Evolutionary conservation across 805 yeast genomes (phyloP).

Genomic region (Ogataea wickerhamii): DNA sequence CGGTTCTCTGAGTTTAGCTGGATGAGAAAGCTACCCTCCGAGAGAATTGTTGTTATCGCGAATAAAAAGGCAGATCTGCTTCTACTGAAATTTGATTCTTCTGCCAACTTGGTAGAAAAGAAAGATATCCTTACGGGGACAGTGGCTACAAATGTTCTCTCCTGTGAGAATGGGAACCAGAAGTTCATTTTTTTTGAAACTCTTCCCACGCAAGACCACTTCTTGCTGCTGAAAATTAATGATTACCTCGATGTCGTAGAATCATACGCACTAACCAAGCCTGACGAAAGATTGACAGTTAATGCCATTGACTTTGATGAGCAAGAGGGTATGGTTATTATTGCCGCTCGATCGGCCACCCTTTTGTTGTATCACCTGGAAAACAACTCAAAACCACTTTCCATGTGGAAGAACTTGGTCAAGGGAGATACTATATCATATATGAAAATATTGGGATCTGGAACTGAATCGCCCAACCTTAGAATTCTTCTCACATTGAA

Average conservation of each 20-base stretch:
- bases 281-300: conserved; percentile 44
- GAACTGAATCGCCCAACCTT: conserved; percentile 7
- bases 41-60: conserved; percentile 25
- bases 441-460: conserved; percentile 37
- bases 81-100: conserved; percentile 38
- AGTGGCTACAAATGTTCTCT: conserved; percentile 45
- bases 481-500: conserved; percentile 49
- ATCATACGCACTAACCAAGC: conserved; percentile 20
- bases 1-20: conserved; percentile 27
- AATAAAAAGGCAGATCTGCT: conserved; percentile 41
- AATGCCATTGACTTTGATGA: conserved; percentile 51
- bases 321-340: conserved; percentile 39
- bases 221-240: conserved; percentile 40
- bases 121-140: conserved; percentile 12
- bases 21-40: conserved; percentile 21
- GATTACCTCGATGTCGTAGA: conserved; percentile 23
- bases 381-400: conserved; percentile 19
- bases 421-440: conserved; percentile 70
- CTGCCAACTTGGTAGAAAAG: conserved; percentile 30
- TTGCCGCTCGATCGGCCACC: conserved; percentile 74
- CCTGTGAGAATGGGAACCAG: conserved; percentile 25
- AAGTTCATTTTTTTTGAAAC: conserved; percentile 53
- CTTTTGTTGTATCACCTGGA: conserved; percentile 50
- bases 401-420: conserved; percentile 45
- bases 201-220: conserved; percentile 60